Evolutionary conservation across 768 basidiomycete genomes (phyloP).

Genomic region (Gloeopeniophorella convolvens): DNA sequence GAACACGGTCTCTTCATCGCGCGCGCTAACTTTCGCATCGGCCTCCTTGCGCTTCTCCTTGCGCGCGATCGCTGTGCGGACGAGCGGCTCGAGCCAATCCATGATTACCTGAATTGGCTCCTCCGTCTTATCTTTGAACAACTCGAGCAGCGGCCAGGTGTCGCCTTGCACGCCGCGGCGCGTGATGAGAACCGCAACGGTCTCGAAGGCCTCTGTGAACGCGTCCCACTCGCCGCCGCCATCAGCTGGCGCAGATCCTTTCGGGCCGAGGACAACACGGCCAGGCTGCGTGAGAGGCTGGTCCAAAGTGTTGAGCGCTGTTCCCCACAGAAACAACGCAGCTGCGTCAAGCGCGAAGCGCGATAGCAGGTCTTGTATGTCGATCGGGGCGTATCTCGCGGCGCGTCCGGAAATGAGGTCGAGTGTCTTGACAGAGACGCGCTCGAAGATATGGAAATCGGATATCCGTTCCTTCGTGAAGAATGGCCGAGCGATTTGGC

Average conservation of each 20-base stretch:
- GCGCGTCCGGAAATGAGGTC: conserved; percentile 8
- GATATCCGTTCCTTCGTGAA: conserved; percentile 31
- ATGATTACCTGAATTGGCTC: conserved; percentile 11
- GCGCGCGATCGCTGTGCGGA: conserved; percentile 8
- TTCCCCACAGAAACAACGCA: conserved; percentile 46
- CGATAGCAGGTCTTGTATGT: conserved; percentile 35
- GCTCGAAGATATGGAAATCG: conserved; percentile 32
- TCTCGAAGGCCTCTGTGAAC: conserved; percentile 17
- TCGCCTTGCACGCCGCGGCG: conserved; percentile 16
- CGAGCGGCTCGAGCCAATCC: conserved; percentile 18
- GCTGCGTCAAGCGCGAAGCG: conserved; percentile 50
- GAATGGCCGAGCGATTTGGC: conserved; percentile 34
- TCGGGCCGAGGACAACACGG: conserved; percentile 20
- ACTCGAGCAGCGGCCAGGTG: conserved; percentile 20
- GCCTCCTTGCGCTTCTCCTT: conserved; percentile 12
- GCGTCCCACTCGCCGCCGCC: conserved; percentile 15
- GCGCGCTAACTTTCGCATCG: conserved; percentile 4
- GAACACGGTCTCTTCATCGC: conserved; percentile 17
- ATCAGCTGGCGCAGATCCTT: conserved; percentile 17
- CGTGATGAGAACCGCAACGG: conserved; percentile 10
- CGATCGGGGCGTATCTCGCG: not conserved
- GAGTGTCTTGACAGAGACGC: conserved; percentile 26
- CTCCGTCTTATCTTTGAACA: conserved; percentile 21
- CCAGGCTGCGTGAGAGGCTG: conserved; percentile 35
- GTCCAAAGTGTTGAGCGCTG: conserved; percentile 35